Evolutionary conservation across 345 rosid species (phyloP).

Genomic region (Eutrema yunnanense): DNA sequence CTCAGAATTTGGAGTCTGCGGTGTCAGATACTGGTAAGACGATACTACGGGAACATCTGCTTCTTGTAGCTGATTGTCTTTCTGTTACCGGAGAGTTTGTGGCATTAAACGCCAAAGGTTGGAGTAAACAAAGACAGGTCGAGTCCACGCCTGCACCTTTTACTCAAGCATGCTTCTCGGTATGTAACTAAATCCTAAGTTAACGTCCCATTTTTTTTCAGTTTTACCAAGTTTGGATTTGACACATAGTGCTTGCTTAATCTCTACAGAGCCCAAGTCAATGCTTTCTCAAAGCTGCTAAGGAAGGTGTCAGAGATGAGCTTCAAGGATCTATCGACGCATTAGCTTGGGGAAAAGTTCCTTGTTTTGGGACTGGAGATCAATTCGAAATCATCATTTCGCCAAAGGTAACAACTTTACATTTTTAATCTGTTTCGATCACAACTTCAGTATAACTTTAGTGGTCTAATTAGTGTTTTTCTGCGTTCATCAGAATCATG

Average conservation of each 20-base stretch:
- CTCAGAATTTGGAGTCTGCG: conserved; percentile 73
- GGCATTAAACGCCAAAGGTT: conserved; percentile 66
- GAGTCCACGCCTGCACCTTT: conserved; percentile 65
- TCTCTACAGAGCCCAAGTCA: conserved; percentile 70
- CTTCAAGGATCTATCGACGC: conserved; percentile 82
- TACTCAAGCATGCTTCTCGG: conserved; percentile 90
- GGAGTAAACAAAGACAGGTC: conserved; percentile 54
- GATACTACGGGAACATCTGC: conserved; percentile 63
- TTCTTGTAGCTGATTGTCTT: conserved; percentile 57
- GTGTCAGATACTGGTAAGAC: conserved; percentile 73
- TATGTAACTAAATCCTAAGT: conserved; percentile 32
- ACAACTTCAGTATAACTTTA: not conserved
- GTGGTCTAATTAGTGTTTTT: not conserved
- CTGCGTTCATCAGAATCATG: conserved; percentile 37
- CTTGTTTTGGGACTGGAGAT: conserved; percentile 67
- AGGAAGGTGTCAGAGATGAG: conserved; percentile 54
- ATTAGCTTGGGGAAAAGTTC: conserved; percentile 81
- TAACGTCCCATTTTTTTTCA: not conserved
- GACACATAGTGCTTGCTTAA: not conserved
- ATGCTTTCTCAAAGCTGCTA: conserved; percentile 79
- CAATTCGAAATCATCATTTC: conserved; percentile 66
- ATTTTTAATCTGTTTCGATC: conserved; percentile 10
- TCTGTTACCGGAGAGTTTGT: conserved; percentile 91
- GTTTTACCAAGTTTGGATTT: not conserved
- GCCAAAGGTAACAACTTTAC: conserved; percentile 42